Evolutionary conservation across 345 rosid species (phyloP).

Genomic region (Microthlaspi erraticum): DNA sequence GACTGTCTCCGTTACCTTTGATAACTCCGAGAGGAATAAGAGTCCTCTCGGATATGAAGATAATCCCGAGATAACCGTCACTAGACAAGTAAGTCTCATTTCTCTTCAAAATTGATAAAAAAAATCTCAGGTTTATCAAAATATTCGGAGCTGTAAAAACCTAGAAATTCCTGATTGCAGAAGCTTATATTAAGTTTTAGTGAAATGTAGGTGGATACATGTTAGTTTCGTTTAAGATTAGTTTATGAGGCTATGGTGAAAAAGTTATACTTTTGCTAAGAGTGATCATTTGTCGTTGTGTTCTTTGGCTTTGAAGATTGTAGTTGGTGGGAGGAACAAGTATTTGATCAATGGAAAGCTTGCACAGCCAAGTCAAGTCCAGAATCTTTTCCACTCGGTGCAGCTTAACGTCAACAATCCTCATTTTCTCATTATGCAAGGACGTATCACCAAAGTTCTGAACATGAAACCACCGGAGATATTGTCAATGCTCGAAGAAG

Average conservation of each 20-base stretch:
- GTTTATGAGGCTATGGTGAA: not conserved
- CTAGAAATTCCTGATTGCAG: not conserved
- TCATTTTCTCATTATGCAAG: constrained; percentile 99
- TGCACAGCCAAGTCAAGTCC: constrained; percentile 55
- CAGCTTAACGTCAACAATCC: constrained; percentile 98
- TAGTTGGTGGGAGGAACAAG: constrained; percentile 66
- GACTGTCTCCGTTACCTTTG: constrained; percentile 88
- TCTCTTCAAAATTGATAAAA: not conserved
- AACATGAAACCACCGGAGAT: constrained; percentile 99
- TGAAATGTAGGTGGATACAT: not conserved
- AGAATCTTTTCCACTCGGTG: constrained; percentile 95
- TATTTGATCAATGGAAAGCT: constrained; percentile 51
- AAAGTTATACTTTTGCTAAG: not conserved
- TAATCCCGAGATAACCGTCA: constrained; percentile 85
- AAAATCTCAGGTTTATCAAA: too few relatives aligned
- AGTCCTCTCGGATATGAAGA: constrained; percentile 96
- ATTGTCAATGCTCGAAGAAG: constrained; percentile 97
- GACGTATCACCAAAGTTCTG: constrained; percentile 93
- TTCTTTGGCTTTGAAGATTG: constrained; percentile 62
- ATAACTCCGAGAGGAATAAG: constrained; percentile 70
- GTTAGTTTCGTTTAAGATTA: not conserved
- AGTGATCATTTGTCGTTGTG: not conserved
- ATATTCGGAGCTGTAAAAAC: too few relatives aligned
- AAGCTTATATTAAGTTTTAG: not conserved
- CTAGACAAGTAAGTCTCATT: constrained; percentile 71